A percentile compares a stretch with the other conserved stretches of the same genome.
Conservation (phyloP, 148 eudicot genomes). For the Chenopodium album region DNA sequence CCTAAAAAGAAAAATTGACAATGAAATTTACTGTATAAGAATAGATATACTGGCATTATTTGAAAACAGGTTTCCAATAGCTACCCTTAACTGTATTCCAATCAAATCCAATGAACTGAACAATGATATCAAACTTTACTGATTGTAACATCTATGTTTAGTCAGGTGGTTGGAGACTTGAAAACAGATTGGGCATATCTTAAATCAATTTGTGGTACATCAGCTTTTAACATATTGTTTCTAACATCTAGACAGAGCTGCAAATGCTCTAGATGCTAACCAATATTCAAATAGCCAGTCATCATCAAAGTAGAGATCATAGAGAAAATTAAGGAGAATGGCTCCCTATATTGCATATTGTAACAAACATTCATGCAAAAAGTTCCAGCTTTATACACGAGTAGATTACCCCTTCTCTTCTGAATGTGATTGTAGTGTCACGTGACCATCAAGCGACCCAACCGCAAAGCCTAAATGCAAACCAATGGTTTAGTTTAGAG, state of each 20-base stretch:
- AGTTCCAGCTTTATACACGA: background rate
- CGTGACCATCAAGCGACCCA: constrained; percentile 89
- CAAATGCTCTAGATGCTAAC: background rate
- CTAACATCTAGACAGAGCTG: background rate
- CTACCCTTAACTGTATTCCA: background rate
- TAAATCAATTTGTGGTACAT: background rate
- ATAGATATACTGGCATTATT: background rate
- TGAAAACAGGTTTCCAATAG: background rate
- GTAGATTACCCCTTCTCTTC: constrained; percentile 56
- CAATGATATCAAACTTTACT: background rate
- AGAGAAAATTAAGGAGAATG: background rate
- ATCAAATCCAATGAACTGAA: background rate
- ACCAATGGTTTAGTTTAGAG: background rate
- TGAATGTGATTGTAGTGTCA: constrained; percentile 57
- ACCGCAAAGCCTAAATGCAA: constrained; percentile 64
- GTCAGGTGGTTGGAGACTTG: background rate
- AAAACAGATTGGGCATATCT: background rate
- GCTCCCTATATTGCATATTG: background rate
- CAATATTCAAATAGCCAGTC: background rate
- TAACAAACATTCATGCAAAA: background rate
- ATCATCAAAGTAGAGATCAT: background rate
- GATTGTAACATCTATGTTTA: background rate
- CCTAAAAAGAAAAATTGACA: background rate
- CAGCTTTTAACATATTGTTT: background rate
- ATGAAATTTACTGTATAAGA: background rate